Base-by-base conservation (phyloP, 2,329 filamentous ascomycete species). In the Talaromyces funiculosus region DNA sequence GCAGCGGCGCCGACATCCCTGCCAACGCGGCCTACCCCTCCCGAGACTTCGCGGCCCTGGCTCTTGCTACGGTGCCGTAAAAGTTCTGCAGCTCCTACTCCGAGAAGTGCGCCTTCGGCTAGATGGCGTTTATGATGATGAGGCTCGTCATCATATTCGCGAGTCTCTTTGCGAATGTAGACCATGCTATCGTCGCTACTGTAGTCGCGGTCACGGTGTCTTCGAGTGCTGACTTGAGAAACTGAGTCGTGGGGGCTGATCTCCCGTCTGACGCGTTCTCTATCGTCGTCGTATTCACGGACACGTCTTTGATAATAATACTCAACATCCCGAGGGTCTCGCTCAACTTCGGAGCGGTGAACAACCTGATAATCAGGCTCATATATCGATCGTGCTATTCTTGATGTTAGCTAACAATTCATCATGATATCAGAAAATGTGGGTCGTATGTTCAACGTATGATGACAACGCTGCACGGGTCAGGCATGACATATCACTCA, bases 151-250 rank as follows among this genome's bases (percentile, higher is more conserved):
- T 78, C 75, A 49, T 74, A 72, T 38, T 75, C 73, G 6, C 70
- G 70, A 26, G 71, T 74, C 62, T 81, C 80, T 73, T 81, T 80
- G 65, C 81, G 81, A 38, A 85, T 75, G 66, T 86, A 85, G 59
- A 86, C 82, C 67, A 83, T 81, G 66, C 84, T 85, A 63, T 86
- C 84, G 67, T 86, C 84, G 66, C 84, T 80, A 66, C 75, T 84
- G 68, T 82, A 84, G 63, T 77, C 79, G 33, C 73, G 67, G 53
- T 74, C 65, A 51, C 70, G 73, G 29, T 69, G 72, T 16, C 61
- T 57, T 53, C 78, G 75, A 47, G 74, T 75, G 26, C 76, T 74
- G 61, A 77, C 74, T 64, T 83, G 80, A 10, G 81, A 83, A 53
- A 81, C 74, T 16, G 81, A 82, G 67, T 84, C 81, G 53, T 75